Conservation (phyloP, 164 flowering plant genomes). For the Dillenia turbinata region DNA sequence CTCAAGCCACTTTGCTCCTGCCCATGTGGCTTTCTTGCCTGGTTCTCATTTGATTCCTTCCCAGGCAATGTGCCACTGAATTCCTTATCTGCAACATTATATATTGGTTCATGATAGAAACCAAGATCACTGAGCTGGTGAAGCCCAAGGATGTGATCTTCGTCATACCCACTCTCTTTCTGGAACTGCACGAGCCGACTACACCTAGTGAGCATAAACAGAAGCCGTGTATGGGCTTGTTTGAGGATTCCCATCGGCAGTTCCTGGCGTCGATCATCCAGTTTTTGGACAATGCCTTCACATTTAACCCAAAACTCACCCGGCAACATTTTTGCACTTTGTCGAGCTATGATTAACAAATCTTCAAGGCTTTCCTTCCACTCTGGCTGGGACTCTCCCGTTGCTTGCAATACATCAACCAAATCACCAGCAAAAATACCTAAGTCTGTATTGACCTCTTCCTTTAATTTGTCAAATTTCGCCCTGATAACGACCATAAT, state of each 20-base stretch:
- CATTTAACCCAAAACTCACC: constrained; percentile 88
- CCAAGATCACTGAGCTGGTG: constrained; percentile 97
- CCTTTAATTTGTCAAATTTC: constrained; percentile 80
- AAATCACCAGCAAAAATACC: constrained; percentile 83
- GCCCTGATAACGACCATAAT: constrained; percentile 59
- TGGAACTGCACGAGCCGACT: constrained; percentile 89
- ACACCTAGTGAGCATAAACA: constrained; percentile 93
- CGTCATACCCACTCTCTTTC: constrained; percentile 81
- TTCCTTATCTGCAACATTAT: constrained; percentile 24
- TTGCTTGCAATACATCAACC: constrained; percentile 67
- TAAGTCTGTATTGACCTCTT: constrained; percentile 81
- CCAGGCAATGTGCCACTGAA: constrained; percentile 23
- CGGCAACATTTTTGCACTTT: constrained; percentile 81
- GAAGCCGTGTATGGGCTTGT: constrained; percentile 82
- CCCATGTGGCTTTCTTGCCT: constrained; percentile 28
- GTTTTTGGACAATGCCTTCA: constrained; percentile 81
- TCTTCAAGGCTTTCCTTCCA: constrained; percentile 80
- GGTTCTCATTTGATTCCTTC: constrained; percentile 34
- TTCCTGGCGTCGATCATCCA: constrained; percentile 95
- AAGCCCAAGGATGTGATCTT: constrained; percentile 63
- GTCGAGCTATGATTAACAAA: constrained; percentile 64
- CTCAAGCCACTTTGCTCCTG: constrained; percentile 25
- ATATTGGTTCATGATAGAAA: constrained; percentile 64
- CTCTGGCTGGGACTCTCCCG: constrained; percentile 51
- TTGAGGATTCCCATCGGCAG: constrained; percentile 75